Evolutionary conservation across 441 rosid species (phyloP), one percentile per base, ranked within the genome.

Genomic region (Croton setiger): DNA sequence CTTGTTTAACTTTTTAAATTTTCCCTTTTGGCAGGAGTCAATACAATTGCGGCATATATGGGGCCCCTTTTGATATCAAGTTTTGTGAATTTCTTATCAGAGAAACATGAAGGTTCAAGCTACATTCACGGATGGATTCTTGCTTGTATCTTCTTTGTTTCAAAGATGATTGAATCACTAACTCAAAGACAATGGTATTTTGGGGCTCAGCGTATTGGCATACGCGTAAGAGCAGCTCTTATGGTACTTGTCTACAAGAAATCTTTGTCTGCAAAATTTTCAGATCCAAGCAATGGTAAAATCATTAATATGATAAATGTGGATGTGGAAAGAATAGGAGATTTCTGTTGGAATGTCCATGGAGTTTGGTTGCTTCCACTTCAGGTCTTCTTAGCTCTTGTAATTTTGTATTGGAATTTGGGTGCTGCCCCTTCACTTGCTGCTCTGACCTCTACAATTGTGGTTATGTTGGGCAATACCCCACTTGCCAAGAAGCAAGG

Each of bases 151-250:
- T 87, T 90, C 78, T 85, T 90, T 77, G 15, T 82, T 20, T 72
- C 94, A 1, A 88, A 90, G 80, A 86, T 82, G 23, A 80, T 76
- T 4, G 93, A 90, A 72, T 85, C 92, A 5, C 64, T 88, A 53
- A 78, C 86, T 53, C 88, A 88, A 71, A 52, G 92, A 48, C 88
- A 84, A 48, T 85, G 93, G 93, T 88, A 88, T 68, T 88, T 88
- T 37, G 93, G 93, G 41, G 88, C 93, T 56, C 88, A 86, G 61
- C 79, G 77, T 9, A 86, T 86, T 15, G 96, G 96, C 21, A 68
- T 83, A 52, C 72, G 80, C 53, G 74, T 88, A 44, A 79, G 88
- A 35, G 83, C 94, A 23, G 90, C 90, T 36, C 80, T 88, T 6
- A 83, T 78, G 31, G 86, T 75, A 0, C 60, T 87, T 78, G 67